Base-by-base conservation (phyloP, 768 basidiomycete genomes). In the Lactarius tabidus region DNA sequence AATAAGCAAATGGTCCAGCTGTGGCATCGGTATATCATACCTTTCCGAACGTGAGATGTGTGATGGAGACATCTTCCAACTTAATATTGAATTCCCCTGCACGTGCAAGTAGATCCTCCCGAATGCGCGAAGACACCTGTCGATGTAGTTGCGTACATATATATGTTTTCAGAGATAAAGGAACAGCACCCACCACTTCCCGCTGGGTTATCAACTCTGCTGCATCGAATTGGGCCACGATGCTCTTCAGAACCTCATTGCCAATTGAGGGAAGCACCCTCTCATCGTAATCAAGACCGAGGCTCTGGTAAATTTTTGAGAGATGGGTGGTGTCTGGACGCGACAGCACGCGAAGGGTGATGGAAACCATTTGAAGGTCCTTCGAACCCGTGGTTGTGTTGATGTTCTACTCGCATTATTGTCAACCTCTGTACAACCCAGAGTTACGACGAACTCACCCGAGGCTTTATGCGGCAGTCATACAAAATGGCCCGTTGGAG, bases 321-420 rank as follows among this genome's bases (percentile, higher is more conserved):
- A 99, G 82, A 75, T 96, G 92, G 35, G 84, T 78, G 39, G 89
- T 85, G 77, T 98, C 95, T 20, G 97, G 97, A 58, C 95, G 82
- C 28, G 94, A 97, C 70, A 99, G 85, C 39, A 99, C 96, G 63
- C 97, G 91, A 58, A 98, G 84, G 0, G 96, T 98, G 60, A 99
- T 88, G 38, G 95, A 91, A 62, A 99, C 93, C 94, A 98, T 98
- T 77, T 98, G 96, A 78, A 99, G 79, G 75, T 99, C 95, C 75
- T 98, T 98, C 12, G 95, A 98, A 38, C 97, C 97, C 28, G 97
- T 98, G 2, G 92, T 97, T 2, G 97, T 98, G n/a, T 92, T 95
- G 63, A 98, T 98, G 73, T 97, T 97, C 93, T 96, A 68, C 63
- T 60, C 69, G 68, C 58, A 57, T 41, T 1, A 55, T 68, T 33